phyloP scores from a whole-genome alignment of 140 eudicot species.

The Flaveria floridana region DNA sequence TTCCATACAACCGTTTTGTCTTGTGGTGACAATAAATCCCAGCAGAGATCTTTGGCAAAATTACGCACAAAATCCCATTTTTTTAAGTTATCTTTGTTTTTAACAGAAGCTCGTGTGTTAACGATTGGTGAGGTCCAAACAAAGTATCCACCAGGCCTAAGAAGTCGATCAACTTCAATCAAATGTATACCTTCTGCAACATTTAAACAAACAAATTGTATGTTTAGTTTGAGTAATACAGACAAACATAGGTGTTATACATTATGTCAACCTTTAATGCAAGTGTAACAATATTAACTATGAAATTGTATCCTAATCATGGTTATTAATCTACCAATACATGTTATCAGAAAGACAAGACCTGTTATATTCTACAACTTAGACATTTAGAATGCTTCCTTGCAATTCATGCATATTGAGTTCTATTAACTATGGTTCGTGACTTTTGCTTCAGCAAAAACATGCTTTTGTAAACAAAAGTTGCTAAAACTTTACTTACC shows the following conservation, averaged over 20 bases:
- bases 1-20: constrained; percentile 96
- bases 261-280: not conserved
- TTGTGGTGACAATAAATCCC: constrained; percentile 86
- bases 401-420: not conserved
- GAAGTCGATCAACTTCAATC: constrained; percentile 82
- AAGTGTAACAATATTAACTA: not conserved
- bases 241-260: not conserved
- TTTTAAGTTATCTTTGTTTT: constrained; percentile 67
- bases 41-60: constrained; percentile 66
- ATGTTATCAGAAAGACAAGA: not conserved
- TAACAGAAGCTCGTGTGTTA: constrained; percentile 56
- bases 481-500: not conserved
- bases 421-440: not conserved
- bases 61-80: constrained; percentile 64
- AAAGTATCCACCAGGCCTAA: constrained; percentile 98
- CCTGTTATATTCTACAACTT: not conserved
- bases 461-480: not conserved
- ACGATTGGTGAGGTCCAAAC: constrained; percentile 94
- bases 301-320: not conserved
- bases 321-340: not conserved
- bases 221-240: not conserved
- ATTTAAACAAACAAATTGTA: constrained; percentile 18
- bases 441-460: not conserved
- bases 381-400: constrained; percentile 3
- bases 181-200: constrained; percentile 72